Conservation (phyloP, 495 filamentous ascomycete species). For the Cairneyella variabilis region DNA sequence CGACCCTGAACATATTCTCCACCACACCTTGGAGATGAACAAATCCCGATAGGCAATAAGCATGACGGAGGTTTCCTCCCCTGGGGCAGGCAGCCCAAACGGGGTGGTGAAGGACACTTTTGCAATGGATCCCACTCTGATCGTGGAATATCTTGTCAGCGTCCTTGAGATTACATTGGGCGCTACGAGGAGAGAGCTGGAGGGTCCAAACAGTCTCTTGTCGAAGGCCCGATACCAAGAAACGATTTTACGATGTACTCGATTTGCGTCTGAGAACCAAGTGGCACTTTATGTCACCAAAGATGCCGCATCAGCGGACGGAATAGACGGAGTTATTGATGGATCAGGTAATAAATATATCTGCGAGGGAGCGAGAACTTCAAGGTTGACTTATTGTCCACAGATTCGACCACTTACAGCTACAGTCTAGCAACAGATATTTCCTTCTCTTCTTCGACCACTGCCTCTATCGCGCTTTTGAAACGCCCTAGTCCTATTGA, state of each 20-base stretch:
- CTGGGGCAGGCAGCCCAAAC: conserved; percentile 35
- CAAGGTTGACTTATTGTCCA: conserved; percentile 1
- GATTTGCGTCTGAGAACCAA: conserved; percentile 86
- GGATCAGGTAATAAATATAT: conserved; percentile 34
- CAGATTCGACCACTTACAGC: conserved; percentile 44
- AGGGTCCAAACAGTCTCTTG: conserved; percentile 75
- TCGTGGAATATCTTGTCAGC: conserved; percentile 76
- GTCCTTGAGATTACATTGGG: conserved; percentile 84
- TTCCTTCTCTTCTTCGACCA: conserved; percentile 70
- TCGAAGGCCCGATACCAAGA: conserved; percentile 65
- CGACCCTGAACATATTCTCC: conserved; percentile 7
- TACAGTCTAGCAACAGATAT: conserved; percentile 82
- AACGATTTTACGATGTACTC: conserved; percentile 79
- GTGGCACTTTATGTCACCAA: conserved; percentile 87
- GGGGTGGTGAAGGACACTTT: conserved; percentile 40
- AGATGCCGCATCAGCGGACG: conserved; percentile 58
- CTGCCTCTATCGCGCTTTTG: conserved; percentile 80
- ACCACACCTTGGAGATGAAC: conserved; percentile 17
- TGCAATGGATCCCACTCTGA: conserved; percentile 40
- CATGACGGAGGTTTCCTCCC: conserved; percentile 13
- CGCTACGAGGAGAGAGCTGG: conserved; percentile 74
- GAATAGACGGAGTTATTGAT: conserved; percentile 46
- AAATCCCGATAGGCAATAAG: conserved; percentile 3
- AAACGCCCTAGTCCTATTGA: conserved; percentile 88
- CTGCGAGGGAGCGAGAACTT: background rate